Evolutionary conservation across 192 early-diverging fungal genomes (phyloP), one percentile per base, ranked within the genome.

Genomic region (Backusella australiensis): DNA sequence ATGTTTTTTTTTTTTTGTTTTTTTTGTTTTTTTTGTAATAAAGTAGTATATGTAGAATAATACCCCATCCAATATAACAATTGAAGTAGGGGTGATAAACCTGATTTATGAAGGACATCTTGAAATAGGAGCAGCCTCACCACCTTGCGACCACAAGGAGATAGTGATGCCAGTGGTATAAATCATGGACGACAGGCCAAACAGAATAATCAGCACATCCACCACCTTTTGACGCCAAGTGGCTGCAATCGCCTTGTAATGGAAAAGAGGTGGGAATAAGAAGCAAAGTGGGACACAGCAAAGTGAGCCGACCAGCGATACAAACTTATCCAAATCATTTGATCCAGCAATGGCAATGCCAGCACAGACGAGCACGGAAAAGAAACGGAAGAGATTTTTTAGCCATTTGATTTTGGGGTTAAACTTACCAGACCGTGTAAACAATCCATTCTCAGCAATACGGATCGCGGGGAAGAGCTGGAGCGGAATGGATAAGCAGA

Each of bases 381-480:
- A 66, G 19, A 89, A 80, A 23, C 97, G 87, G 85, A 93, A 94
- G 72, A 89, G 74, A 79, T 97, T 98, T 84, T 94, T 93, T 75
- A 92, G 90, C 93, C 90, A 91, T 83, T 98, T 97, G 78, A 97
- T 92, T 29, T 89, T 70, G 14, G 73, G 85, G 74, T 90, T 90
- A 75, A 86, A 81, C 80, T 97, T 97, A 68, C 97, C 97, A 26
- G 92, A 93, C 77, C 89, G 84, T 9, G 90, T 84, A 71, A 97
- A 97, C n/a, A 97, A 56, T 19, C 89, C 94, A 44, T 90, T 91
- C 77, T 98, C 96, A 72, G 92, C 92, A 78, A 99, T 99, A 72
- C 95, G 92, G 75, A 97, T 95, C 8, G 95, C 93, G 0, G 97
- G 96, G 83, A 98, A 99, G 66, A 97, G 86, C 65, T 93, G 93